These are phyloP conservation scores for Pseudogymnoascus sp. DNA, from an alignment of 2,329 filamentous ascomycete species.

Conservation along the genomic window DNA sequence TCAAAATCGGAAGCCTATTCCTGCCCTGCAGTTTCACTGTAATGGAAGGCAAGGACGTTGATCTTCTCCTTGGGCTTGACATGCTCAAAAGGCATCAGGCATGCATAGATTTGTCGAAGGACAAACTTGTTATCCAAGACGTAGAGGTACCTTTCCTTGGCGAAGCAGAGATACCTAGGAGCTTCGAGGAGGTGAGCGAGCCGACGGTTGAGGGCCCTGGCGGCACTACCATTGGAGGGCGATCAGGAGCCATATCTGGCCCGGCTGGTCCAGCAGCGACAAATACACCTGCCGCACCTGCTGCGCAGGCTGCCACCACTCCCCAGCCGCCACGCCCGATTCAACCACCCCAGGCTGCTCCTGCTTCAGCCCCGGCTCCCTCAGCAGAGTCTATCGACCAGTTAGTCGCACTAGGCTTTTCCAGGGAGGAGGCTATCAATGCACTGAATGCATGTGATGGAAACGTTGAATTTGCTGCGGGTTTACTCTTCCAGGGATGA, in stretches of 20 bases:
- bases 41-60: constrained; percentile 97
- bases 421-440: constrained; percentile 64
- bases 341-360: constrained; percentile 15
- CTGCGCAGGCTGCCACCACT: constrained; percentile 16
- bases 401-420: constrained; percentile 70
- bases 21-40: constrained; percentile 95
- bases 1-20: constrained; percentile 81
- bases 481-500: constrained; percentile 57
- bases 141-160: constrained; percentile 84
- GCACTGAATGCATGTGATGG: constrained; percentile 77
- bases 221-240: constrained; percentile 79
- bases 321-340: constrained; percentile 18
- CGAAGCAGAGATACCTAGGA: constrained; percentile 89
- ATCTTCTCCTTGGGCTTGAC: constrained; percentile 84
- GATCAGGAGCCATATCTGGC: constrained; percentile 64
- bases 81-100: constrained; percentile 97
- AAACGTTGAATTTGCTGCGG: constrained; percentile 81
- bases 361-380: constrained; percentile 21
- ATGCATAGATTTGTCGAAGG: constrained; percentile 76
- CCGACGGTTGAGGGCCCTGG: constrained; percentile 77
- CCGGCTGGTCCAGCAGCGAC: constrained; percentile 20
- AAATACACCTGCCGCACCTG: constrained; percentile 17
- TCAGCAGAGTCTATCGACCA: constrained; percentile 64
- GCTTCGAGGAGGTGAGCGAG: constrained; percentile 67
- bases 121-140: constrained; percentile 79